Conservation (phyloP, 192 early-diverging fungal species). For the Spinellus fusiger region DNA sequence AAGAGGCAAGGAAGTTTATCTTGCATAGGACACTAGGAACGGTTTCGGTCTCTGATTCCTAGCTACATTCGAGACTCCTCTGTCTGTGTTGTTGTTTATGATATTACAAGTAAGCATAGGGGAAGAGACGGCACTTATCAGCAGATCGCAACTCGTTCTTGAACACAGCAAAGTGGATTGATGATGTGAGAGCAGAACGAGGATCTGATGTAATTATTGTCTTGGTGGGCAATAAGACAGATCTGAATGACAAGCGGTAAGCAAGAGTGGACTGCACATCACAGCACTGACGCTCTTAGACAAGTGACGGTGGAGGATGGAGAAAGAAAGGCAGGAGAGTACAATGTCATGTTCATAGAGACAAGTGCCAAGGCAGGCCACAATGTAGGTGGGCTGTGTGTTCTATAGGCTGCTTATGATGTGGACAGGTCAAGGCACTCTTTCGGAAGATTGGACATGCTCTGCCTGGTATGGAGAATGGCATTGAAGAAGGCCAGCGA, state of each 20-base stretch:
- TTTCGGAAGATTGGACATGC: slow-evolving; percentile 97
- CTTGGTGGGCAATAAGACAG: slow-evolving; percentile 98
- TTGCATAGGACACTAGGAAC: slow-evolving; percentile 55
- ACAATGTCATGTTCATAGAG: slow-evolving; percentile 98
- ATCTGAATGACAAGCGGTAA: slow-evolving; percentile 90
- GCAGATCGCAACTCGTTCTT: slow-evolving; percentile 96
- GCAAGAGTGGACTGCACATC: neutral
- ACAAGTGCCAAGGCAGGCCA: slow-evolving; percentile 98
- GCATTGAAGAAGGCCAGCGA: slow-evolving; percentile 42
- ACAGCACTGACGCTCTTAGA: slow-evolving; percentile 27
- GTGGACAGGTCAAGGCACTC: slow-evolving; percentile 80
- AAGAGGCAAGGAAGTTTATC: neutral
- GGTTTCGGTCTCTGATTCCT: slow-evolving; percentile 95
- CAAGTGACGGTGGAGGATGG: slow-evolving; percentile 96
- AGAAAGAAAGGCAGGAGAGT: slow-evolving; percentile 94
- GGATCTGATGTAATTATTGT: slow-evolving; percentile 98
- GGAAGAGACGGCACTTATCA: slow-evolving; percentile 31
- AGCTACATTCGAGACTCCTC: slow-evolving; percentile 97
- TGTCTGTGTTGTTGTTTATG: slow-evolving; percentile 95
- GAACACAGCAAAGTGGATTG: slow-evolving; percentile 98
- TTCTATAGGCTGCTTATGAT: neutral
- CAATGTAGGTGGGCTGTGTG: slow-evolving; percentile 57
- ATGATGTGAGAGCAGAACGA: slow-evolving; percentile 97
- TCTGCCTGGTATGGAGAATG: slow-evolving; percentile 75
- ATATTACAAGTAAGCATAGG: slow-evolving; percentile 82